These are phyloP conservation scores for Themeda triandra DNA, from an alignment of 176 grass and related monocot species.

Conservation along the genomic window DNA sequence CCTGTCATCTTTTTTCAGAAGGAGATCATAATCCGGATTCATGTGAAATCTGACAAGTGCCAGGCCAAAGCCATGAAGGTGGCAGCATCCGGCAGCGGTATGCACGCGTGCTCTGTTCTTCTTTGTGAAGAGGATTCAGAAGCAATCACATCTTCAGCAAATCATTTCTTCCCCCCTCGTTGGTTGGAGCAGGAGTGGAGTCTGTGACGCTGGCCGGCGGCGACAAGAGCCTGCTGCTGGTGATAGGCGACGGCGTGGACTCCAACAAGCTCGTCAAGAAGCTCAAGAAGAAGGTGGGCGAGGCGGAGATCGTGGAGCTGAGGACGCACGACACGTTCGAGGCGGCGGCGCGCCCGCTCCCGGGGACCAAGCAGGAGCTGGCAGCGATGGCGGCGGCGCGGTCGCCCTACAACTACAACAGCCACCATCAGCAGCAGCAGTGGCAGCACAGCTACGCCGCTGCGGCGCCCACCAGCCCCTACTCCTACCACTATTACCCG, in stretches of 20 bases:
- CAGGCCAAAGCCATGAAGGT: slow-evolving; percentile 49
- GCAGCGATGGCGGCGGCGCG: neutral
- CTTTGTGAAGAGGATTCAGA: neutral
- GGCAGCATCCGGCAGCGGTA: slow-evolving; percentile 34
- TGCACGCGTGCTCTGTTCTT: neutral
- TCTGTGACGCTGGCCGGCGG: slow-evolving; percentile 41
- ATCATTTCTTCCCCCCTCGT: neutral
- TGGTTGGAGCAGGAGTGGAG: slow-evolving; percentile 37
- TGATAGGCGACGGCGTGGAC: slow-evolving; percentile 50
- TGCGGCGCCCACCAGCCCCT: slow-evolving; percentile 11
- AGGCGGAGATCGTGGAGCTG: slow-evolving; percentile 48
- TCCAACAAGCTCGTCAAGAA: slow-evolving; percentile 44
- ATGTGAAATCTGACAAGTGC: slow-evolving; percentile 30
- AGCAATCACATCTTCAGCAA: neutral
- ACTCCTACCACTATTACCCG: slow-evolving; percentile 31
- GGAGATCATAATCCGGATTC: slow-evolving; percentile 53
- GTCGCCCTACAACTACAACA: slow-evolving; percentile 35
- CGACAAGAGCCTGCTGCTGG: slow-evolving; percentile 50
- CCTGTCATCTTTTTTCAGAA: slow-evolving; percentile 12
- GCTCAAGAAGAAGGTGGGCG: slow-evolving; percentile 39
- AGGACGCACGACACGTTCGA: slow-evolving; percentile 40
- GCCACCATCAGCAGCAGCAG: neutral
- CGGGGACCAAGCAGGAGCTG: slow-evolving; percentile 5
- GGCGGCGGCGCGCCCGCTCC: neutral
- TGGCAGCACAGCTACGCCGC: slow-evolving; percentile 3